Percentiles rank a stretch among this genome's conserved stretches.
Evolutionary conservation across 1,139 yeast genomes (phyloP).

Genomic region (Hemisphaericaspora xylofermentans): DNA sequence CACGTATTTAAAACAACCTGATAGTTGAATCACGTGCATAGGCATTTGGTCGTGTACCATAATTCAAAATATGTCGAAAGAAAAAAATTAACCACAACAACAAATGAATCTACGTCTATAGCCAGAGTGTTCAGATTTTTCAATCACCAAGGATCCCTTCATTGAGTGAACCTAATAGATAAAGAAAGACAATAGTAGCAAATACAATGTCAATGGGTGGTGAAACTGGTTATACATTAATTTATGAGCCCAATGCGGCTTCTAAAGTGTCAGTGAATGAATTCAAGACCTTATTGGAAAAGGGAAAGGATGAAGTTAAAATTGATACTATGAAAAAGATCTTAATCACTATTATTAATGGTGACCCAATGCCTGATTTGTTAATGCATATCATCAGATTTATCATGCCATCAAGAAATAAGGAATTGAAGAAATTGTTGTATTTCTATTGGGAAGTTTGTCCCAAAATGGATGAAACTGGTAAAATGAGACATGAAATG

Average conservation of each 20-base stretch:
- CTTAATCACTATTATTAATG: conserved; percentile 83
- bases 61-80: background rate
- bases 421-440: conserved; percentile 85
- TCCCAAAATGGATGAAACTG: conserved; percentile 83
- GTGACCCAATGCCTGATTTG: conserved; percentile 91
- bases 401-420: conserved; percentile 93
- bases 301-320: conserved; percentile 85
- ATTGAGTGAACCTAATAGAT: background rate
- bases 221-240: conserved; percentile 64
- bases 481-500: conserved; percentile 97
- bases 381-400: conserved; percentile 96
- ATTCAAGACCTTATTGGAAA: conserved; percentile 78
- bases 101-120: too few relatives aligned
- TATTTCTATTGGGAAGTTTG: conserved; percentile 99
- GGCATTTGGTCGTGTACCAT: background rate
- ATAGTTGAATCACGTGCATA: too few relatives aligned
- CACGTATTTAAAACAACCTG: too few relatives aligned
- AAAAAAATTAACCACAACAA: background rate
- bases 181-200: background rate
- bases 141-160: background rate
- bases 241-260: conserved; percentile 72
- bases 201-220: conserved; percentile 3
- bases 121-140: background rate
- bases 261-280: conserved; percentile 73
- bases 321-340: conserved; percentile 88